phyloP scores from a whole-genome alignment of 495 filamentous ascomycete species.

The Neurospora sp. region DNA sequence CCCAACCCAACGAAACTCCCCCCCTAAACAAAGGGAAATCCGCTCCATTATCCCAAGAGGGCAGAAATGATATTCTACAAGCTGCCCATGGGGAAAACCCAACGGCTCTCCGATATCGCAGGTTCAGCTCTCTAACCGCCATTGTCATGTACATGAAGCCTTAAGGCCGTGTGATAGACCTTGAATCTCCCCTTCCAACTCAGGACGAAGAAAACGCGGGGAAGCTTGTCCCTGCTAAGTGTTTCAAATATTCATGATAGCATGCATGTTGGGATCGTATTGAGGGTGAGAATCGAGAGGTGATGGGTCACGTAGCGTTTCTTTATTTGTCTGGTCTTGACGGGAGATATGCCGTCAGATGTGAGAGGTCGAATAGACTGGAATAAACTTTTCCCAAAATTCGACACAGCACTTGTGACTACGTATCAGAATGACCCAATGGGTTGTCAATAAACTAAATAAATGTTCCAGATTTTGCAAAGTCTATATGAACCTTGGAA shows the following conservation, averaged over 20 bases:
- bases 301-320: neutral
- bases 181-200: neutral
- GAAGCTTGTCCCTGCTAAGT: neutral
- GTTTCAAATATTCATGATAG: neutral
- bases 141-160: neutral
- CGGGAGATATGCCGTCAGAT: no score
- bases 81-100: neutral
- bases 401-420: no score
- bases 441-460: no score
- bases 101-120: neutral
- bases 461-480: no score
- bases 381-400: no score
- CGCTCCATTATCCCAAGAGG: neutral
- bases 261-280: neutral
- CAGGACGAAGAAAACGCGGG: neutral
- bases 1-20: neutral
- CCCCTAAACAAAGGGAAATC: neutral
- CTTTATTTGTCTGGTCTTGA: neutral
- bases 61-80: neutral
- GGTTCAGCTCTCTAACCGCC: neutral
- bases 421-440: no score
- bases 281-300: no score
- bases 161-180: neutral
- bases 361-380: no score
- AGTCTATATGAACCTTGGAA: neutral